Evolutionary conservation across 169 alveolate species (phyloP).

Genomic region (Babesia sp.): DNA sequence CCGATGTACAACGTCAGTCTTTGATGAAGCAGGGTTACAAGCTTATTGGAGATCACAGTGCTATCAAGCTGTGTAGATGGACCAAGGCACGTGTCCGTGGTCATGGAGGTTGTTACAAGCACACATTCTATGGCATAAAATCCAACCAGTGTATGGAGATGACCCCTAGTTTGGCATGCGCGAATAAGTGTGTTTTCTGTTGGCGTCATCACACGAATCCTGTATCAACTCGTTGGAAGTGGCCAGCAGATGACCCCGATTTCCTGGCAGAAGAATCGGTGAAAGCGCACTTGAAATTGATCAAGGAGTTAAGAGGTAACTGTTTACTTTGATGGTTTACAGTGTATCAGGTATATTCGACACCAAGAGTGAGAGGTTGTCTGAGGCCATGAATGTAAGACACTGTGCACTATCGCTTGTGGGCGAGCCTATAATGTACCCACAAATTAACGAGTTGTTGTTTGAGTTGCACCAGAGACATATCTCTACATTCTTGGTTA

Average conservation of each 20-base stretch:
- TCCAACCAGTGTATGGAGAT: constrained; percentile 89
- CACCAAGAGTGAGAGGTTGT: constrained; percentile 66
- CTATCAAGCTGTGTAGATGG: constrained; percentile 90
- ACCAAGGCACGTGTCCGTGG: constrained; percentile 84
- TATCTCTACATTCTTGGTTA: constrained; percentile 85
- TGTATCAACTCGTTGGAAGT: constrained; percentile 83
- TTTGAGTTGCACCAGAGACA: constrained; percentile 75
- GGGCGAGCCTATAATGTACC: constrained; percentile 91
- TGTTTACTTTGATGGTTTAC: background rate
- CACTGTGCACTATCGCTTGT: constrained; percentile 87
- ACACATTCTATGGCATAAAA: constrained; percentile 87
- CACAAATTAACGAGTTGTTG: constrained; percentile 83
- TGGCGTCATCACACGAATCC: constrained; percentile 91
- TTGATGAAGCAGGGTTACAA: constrained; percentile 79
- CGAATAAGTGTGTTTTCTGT: constrained; percentile 90
- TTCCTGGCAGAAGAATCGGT: constrained; percentile 69
- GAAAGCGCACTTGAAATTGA: constrained; percentile 66
- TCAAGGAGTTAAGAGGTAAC: constrained; percentile 71
- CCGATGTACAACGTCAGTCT: constrained; percentile 62
- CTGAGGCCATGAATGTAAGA: constrained; percentile 69
- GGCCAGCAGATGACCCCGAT: constrained; percentile 84
- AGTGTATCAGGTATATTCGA: constrained; percentile 61
- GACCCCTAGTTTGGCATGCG: constrained; percentile 89
- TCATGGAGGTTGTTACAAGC: constrained; percentile 90
- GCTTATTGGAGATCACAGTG: constrained; percentile 86